phyloP scores from a whole-genome alignment of 345 rosid genomes.

The Salix caprea region DNA sequence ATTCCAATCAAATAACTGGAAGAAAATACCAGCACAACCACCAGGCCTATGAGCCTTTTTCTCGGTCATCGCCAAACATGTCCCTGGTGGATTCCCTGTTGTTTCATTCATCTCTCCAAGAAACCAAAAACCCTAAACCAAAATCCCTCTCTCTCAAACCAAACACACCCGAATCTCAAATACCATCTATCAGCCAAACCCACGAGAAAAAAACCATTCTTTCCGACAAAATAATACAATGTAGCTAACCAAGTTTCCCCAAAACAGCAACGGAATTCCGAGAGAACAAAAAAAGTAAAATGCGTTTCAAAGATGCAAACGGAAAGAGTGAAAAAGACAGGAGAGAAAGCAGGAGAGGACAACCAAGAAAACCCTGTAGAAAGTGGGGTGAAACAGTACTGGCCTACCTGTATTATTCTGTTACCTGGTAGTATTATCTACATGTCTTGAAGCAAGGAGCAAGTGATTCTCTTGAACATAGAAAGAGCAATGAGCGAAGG shows the following conservation, averaged over 20 bases:
- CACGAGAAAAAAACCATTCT: conserved; percentile 18
- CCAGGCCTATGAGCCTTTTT: conserved; percentile 58
- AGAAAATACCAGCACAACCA: conserved; percentile 90
- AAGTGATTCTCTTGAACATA: conserved; percentile 21
- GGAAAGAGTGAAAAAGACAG: conserved; percentile 25
- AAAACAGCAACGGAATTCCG: neutral
- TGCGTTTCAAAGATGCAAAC: conserved; percentile 13
- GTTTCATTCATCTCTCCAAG: conserved; percentile 48
- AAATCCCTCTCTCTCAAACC: conserved; percentile 1
- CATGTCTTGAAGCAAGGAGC: conserved; percentile 31
- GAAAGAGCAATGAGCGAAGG: neutral
- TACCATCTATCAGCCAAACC: conserved; percentile 8
- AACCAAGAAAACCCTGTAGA: neutral
- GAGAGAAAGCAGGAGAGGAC: neutral
- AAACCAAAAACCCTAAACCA: conserved; percentile 13
- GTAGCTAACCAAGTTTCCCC: neutral
- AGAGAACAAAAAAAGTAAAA: neutral
- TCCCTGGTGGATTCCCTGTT: conserved; percentile 26
- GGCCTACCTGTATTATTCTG: neutral
- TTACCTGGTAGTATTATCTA: neutral
- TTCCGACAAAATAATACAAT: conserved; percentile 19
- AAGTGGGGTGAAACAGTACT: neutral
- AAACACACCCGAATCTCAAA: conserved; percentile 6
- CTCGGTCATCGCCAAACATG: conserved; percentile 64
- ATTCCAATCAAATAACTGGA: conserved; percentile 90